Evolutionary conservation across 2,329 filamentous ascomycete species (phyloP).

Genomic region (Penicillium polonicum): DNA sequence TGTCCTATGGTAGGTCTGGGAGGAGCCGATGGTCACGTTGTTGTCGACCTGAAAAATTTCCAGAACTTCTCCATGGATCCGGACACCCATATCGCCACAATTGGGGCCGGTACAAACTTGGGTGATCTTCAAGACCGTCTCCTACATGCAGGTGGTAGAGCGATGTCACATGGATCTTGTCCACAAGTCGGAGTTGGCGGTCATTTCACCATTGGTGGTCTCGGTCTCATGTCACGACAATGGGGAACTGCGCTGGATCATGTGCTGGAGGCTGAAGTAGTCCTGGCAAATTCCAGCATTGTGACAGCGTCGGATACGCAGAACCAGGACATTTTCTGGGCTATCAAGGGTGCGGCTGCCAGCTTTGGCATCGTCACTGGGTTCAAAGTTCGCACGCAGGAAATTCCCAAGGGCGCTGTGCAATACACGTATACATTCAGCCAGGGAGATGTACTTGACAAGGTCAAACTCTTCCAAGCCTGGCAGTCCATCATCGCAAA

Average conservation of each 20-base stretch:
- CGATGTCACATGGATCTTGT: conserved; percentile 42
- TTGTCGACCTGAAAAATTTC: conserved; percentile 35
- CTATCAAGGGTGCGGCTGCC: conserved; percentile 38
- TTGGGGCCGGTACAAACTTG: conserved; percentile 37
- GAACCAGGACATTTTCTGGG: conserved; percentile 37
- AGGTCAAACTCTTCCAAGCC: conserved; percentile 52
- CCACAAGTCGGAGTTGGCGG: conserved; percentile 43
- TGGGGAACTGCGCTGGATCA: conserved; percentile 55
- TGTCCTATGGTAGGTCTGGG: conserved; percentile 29
- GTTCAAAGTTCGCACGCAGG: conserved; percentile 40
- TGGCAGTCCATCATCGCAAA: conserved; percentile 61
- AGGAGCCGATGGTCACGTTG: conserved; percentile 32
- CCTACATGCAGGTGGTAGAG: conserved; percentile 30
- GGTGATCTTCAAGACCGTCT: conserved; percentile 36
- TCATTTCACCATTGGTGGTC: conserved; percentile 43
- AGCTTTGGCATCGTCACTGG: conserved; percentile 42
- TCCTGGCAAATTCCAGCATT: conserved; percentile 44
- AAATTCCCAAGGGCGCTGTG: conserved; percentile 48
- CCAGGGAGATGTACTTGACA: conserved; percentile 49
- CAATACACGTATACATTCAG: conserved; percentile 59
- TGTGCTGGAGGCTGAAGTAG: conserved; percentile 50
- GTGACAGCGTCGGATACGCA: conserved; percentile 30
- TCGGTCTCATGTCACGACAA: conserved; percentile 45
- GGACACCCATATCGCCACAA: conserved; percentile 32
- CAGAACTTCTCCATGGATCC: conserved; percentile 35